A percentile compares a stretch with the other conserved stretches of the same genome.
These are phyloP conservation scores for Mucor indicus DNA, from an alignment of 371 early-diverging fungal genomes.

Conservation along the genomic window DNA sequence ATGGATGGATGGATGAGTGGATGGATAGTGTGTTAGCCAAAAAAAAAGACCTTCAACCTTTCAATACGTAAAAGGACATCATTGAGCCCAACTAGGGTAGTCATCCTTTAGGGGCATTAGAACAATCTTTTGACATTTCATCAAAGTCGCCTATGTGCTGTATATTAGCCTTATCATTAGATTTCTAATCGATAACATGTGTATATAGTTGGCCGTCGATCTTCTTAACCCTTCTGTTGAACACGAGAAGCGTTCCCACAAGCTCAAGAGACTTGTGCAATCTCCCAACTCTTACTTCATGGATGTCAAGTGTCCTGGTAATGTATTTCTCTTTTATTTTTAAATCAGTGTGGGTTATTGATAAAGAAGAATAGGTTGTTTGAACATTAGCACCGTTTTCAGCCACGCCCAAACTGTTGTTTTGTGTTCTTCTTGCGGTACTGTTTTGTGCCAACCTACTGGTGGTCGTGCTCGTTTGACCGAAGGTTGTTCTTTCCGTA, in stretches of 20 bases:
- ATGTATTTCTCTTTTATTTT: not conserved
- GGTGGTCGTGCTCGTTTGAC: slow-evolving; percentile 98
- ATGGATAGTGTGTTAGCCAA: too few relatives aligned
- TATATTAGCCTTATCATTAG: too few relatives aligned
- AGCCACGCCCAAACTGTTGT: slow-evolving; percentile 99
- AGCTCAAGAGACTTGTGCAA: slow-evolving; percentile 99
- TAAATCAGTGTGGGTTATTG: not conserved
- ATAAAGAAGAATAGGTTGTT: slow-evolving; percentile 69
- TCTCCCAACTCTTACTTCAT: slow-evolving; percentile 99
- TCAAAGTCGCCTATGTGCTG: too few relatives aligned
- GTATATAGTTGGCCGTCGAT: slow-evolving; percentile 98
- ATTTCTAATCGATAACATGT: too few relatives aligned
- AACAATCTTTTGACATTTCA: not conserved
- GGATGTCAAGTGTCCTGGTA: slow-evolving; percentile 99
- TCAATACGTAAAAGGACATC: too few relatives aligned
- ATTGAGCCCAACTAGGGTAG: too few relatives aligned
- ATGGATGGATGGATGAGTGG: slow-evolving; percentile 26
- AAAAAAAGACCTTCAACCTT: too few relatives aligned
- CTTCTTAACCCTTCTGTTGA: slow-evolving; percentile 97
- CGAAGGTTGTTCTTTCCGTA: slow-evolving; percentile 71
- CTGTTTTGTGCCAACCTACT: slow-evolving; percentile 98
- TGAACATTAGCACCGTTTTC: slow-evolving; percentile 96
- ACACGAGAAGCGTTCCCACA: slow-evolving; percentile 93
- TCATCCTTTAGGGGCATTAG: too few relatives aligned
- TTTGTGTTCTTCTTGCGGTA: slow-evolving; percentile 92